Evolutionary conservation across 768 basidiomycete species (phyloP), one percentile per base, ranked within the genome.

Genomic region (Leccinellum rugosiceps): DNA sequence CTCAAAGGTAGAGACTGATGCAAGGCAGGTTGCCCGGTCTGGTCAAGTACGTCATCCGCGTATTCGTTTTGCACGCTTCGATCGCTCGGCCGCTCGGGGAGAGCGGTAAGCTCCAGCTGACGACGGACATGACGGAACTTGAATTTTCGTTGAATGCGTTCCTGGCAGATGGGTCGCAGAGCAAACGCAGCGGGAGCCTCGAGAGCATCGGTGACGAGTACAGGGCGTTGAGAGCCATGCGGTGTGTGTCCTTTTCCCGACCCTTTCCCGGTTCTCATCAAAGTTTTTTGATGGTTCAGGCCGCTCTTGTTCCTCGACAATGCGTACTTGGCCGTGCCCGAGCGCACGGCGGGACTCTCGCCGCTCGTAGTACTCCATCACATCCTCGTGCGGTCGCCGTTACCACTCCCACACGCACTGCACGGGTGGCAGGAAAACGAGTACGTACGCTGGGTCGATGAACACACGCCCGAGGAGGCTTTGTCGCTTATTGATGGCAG

Each of bases 381-480:
- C 62, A 88, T 97, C 64, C 79, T 97, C 32, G 94, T 98, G 25
- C 86, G 92, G 10, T 92, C 92, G 2, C 87, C 90, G 1, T 79
- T 92, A 53, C 83, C 89, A 6, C 79, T 98, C 38, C 96, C 97
- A 10, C 93, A 99, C 69, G 80, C 83, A 50, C 72, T 94, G 55
- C 94, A 98, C 67, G 88, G 90, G 0, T 98, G 97, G 96, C 88
- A 91, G 56, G 94, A 98, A 68, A 82, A 88, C 4, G 97, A 98
- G 76, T 99, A 99, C 71, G 91, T 97, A 50, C 84, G 92, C 45
- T 99, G 95, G 94, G 80, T 98, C 13, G 89, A 92, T 58, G 95
- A 97, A 68, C 97, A 98, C 66, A 77, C 84, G 2, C 84, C 87
- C 58, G 81, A 80, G 58, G 96, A 98, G 68, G 83, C 88, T 8